Percentiles rank a stretch among this genome's conserved stretches.
phyloP scores from a whole-genome alignment of 2,329 filamentous ascomycete genomes.

The Cladosporium cucumerinum region DNA sequence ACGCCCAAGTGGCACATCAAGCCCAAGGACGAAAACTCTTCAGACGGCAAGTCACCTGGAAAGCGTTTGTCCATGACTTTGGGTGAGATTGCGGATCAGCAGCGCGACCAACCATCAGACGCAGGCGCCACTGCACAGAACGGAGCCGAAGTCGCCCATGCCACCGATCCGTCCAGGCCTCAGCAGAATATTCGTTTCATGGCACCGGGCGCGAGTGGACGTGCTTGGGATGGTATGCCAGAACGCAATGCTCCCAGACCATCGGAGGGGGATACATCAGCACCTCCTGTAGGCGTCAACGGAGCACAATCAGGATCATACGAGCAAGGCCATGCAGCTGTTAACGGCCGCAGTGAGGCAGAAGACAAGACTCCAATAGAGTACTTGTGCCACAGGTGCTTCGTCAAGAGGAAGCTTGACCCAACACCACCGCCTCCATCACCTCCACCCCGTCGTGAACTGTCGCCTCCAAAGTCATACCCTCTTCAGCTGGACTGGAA shows the following conservation, averaged over 20 bases:
- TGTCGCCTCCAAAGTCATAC: conserved; percentile 28
- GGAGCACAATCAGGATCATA: background rate
- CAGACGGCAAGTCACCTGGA: background rate
- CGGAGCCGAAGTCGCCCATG: background rate
- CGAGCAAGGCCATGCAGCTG: background rate
- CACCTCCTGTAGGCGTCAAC: background rate
- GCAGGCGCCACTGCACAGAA: background rate
- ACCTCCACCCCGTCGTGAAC: conserved; percentile 18
- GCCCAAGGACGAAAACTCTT: background rate
- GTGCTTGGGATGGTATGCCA: conserved; percentile 32
- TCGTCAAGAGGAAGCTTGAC: conserved; percentile 44
- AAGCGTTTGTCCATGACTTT: conserved; percentile 25
- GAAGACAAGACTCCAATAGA: conserved; percentile 21
- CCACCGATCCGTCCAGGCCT: conserved; percentile 6
- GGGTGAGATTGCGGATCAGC: conserved; percentile 25
- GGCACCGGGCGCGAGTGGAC: conserved; percentile 28
- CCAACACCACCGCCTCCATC: conserved; percentile 36
- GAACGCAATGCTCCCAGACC: conserved; percentile 21
- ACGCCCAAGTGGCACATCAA: conserved; percentile 58
- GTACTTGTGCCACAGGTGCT: conserved; percentile 49
- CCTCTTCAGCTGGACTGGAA: conserved; percentile 27
- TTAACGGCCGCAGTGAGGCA: background rate
- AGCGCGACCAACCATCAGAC: conserved; percentile 6
- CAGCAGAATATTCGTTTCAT: conserved; percentile 27
- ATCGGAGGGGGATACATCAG: background rate